A percentile compares a stretch with the other conserved stretches of the same genome.
These are phyloP conservation scores for Amylostereum chailletii DNA, from an alignment of 1,284 basidiomycete genomes.

Conservation along the genomic window DNA sequence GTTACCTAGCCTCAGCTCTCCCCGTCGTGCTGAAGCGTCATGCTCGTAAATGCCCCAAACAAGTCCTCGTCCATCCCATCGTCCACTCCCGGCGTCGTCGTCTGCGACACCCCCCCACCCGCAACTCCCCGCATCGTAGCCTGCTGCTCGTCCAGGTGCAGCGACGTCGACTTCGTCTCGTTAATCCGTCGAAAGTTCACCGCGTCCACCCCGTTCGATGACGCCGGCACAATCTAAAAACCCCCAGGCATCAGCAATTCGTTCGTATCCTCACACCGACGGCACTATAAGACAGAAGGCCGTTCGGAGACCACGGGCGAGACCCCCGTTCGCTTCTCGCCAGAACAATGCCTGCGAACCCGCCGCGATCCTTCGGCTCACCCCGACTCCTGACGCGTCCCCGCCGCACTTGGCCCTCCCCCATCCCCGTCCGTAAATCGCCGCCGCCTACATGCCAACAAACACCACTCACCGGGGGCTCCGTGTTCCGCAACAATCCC, in stretches of 20 bases:
- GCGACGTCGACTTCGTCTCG: slow-evolving; percentile 65
- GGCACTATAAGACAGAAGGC: no score
- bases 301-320: no score
- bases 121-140: slow-evolving; percentile 31
- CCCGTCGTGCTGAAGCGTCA: slow-evolving; percentile 81
- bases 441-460: no score
- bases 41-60: slow-evolving; percentile 81
- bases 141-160: slow-evolving; percentile 71
- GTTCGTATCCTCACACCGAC: no score
- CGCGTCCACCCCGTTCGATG: slow-evolving; percentile 78
- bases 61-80: slow-evolving; percentile 52
- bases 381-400: background rate
- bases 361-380: background rate
- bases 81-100: slow-evolving; percentile 37
- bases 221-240: slow-evolving; percentile 72
- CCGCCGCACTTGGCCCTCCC: background rate
- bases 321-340: no score
- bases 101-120: slow-evolving; percentile 26
- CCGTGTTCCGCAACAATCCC: slow-evolving; percentile 89
- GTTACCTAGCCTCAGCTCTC: slow-evolving; percentile 24
- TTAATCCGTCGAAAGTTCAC: slow-evolving; percentile 88
- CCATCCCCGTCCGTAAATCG: no score
- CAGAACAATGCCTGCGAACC: no score
- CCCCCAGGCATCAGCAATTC: background rate
- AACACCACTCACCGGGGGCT: slow-evolving; percentile 72